Base-by-base conservation (phyloP, 2,329 filamentous ascomycete genomes). In the Xylaria sp. region DNA sequence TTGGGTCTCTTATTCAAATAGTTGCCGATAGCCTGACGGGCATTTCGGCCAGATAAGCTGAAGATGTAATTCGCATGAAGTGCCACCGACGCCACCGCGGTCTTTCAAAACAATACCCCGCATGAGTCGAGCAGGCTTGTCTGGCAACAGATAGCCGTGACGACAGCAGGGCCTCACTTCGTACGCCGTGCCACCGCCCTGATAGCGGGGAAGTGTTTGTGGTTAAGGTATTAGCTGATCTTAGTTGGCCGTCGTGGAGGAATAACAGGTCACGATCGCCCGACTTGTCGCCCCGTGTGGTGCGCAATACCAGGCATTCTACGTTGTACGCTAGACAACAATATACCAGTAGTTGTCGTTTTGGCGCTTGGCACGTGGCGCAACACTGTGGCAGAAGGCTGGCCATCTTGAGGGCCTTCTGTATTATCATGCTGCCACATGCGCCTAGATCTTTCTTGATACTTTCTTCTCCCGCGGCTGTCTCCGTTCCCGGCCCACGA, bases 191-290 rank as follows among this genome's bases (percentile, higher is more conserved):
- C 39, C 41, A 39, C 18, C 25, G 20, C 4, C 18, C 18, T 28
- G 34, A 34, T 44, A 39, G 39, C 25, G 57, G 28, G 51, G 34
- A 18, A 37, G 44, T 20, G 54, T 51, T 54, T 18, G 28, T 12
- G 23, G 52, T 48, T 37, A 52, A 57, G 51, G 51, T 60, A 58
- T 66, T 69, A 52, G 48, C 63, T 9, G 48, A 15, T 9, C 31
- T 39, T 69, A 63, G 63, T 69, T 66, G 66, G 66, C 34, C 50
- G 57, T 52, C 18, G 28, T 51, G 4, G n/a, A 31, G 46, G 51
- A 46, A 44, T 52, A 46, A 50, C 20, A 50, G 34, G 62, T 64
- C 31, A 57, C 41, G 12, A 25, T 52, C 25, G 62, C 31, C 52
- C 62, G 51, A 44, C 41, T 1, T 37, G 44, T 57, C 8, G 18